Conservation (phyloP, 108 stramenopile genomes). For the Thalassiosira profunda region DNA sequence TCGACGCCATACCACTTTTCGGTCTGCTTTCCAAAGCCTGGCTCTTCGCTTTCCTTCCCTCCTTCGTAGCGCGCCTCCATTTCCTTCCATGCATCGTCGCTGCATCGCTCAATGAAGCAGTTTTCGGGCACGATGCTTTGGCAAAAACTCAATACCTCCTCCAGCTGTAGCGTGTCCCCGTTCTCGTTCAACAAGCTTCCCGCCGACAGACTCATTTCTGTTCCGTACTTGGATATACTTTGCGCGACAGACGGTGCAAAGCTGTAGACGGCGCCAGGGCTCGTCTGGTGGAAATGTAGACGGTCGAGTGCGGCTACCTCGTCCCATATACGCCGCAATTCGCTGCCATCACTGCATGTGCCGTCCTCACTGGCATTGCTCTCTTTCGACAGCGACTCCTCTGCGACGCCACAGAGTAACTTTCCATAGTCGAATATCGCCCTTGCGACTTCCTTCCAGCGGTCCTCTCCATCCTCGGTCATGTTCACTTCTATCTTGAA, state of each 20-base stretch:
- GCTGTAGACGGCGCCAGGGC: constrained; percentile 72
- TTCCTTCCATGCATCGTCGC: constrained; percentile 74
- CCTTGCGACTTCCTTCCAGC: constrained; percentile 71
- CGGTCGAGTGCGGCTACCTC: constrained; percentile 56
- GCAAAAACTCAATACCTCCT: constrained; percentile 44
- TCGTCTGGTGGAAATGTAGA: constrained; percentile 80
- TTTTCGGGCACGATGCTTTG: constrained; percentile 55
- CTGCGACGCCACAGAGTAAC: constrained; percentile 52
- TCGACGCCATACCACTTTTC: constrained; percentile 89
- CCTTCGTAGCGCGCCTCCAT: constrained; percentile 21
- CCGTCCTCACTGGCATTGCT: neutral
- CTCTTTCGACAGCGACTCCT: constrained; percentile 14
- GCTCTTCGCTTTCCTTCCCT: constrained; percentile 13
- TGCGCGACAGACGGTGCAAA: constrained; percentile 69
- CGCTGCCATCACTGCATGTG: neutral
- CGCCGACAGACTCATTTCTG: constrained; percentile 63
- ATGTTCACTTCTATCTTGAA: constrained; percentile 76
- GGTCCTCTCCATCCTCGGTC: constrained; percentile 78
- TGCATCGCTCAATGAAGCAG: constrained; percentile 87
- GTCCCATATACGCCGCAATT: constrained; percentile 33
- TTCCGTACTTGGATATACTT: constrained; percentile 64
- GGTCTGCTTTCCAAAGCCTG: constrained; percentile 45
- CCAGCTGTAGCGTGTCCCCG: constrained; percentile 60
- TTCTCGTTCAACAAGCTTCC: constrained; percentile 80
- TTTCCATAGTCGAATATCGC: constrained; percentile 71